These are phyloP conservation scores for Leishmania turanica DNA, from an alignment of 208 protist species.

Conservation along the genomic window DNA sequence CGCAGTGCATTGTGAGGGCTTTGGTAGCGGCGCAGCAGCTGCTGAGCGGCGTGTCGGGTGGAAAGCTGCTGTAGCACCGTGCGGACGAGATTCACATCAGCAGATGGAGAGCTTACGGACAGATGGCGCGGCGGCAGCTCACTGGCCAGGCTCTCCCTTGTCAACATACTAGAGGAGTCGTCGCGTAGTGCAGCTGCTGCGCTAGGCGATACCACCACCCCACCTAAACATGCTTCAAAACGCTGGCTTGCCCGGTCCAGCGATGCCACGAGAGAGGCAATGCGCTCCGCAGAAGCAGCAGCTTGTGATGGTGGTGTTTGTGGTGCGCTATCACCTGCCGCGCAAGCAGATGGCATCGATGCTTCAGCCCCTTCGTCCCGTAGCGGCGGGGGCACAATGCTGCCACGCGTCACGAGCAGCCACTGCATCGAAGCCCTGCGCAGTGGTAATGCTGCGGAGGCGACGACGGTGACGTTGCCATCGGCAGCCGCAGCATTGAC, in stretches of 20 bases:
- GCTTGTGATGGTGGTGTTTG: not conserved
- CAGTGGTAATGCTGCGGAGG: not conserved
- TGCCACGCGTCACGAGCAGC: conserved; percentile 13
- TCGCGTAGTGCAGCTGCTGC: not conserved
- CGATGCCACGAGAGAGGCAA: not conserved
- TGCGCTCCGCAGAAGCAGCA: conserved; percentile 13
- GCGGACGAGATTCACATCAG: conserved; percentile 5
- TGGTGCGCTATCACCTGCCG: not conserved
- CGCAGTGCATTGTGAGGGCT: not conserved
- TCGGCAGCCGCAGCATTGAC: not conserved
- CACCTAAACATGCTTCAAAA: not conserved
- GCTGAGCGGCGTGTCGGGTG: conserved; percentile 17
- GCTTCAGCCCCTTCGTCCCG: not conserved
- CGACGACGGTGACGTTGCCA: not conserved
- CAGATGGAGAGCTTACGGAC: not conserved
- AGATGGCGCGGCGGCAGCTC: not conserved
- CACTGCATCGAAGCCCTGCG: conserved; percentile 13
- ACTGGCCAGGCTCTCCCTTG: not conserved
- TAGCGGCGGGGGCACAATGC: not conserved
- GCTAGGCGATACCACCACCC: not conserved
- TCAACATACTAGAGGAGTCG: not conserved
- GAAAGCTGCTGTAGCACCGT: conserved; percentile 22
- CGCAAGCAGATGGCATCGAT: too few species aligned
- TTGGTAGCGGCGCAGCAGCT: conserved; percentile 13
- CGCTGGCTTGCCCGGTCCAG: conserved; percentile 1